Conservation (phyloP, 2,329 filamentous ascomycete genomes). For the Trichoderma brevicompactum region DNA sequence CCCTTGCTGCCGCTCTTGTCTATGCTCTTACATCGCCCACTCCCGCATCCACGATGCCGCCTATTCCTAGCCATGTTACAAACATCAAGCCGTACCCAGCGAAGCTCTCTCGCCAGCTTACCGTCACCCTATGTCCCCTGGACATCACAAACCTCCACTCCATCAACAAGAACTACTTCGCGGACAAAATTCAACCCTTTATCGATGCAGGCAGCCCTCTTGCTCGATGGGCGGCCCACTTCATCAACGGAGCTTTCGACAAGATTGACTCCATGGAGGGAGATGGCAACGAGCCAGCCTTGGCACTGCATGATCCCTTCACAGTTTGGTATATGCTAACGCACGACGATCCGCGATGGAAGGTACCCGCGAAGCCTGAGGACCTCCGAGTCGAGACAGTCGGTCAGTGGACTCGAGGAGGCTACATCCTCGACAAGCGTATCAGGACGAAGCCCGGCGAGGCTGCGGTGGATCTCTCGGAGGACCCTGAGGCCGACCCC, state of each 20-base stretch:
- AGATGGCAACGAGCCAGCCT: slow-evolving; percentile 60
- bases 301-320: slow-evolving; percentile 77
- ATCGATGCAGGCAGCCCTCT: slow-evolving; percentile 70
- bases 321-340: slow-evolving; percentile 79
- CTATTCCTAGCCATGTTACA: slow-evolving; percentile 56
- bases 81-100: slow-evolving; percentile 65
- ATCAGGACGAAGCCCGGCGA: slow-evolving; percentile 58
- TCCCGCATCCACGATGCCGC: slow-evolving; percentile 81
- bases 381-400: slow-evolving; percentile 88
- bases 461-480: slow-evolving; percentile 45
- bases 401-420: slow-evolving; percentile 93
- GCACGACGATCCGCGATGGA: slow-evolving; percentile 61
- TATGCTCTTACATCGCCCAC: slow-evolving; percentile 75
- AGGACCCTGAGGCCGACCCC: slow-evolving; percentile 48
- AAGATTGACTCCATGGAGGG: slow-evolving; percentile 68
- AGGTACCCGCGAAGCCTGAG: slow-evolving; percentile 62
- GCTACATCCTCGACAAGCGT: slow-evolving; percentile 83
- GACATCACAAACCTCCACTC: slow-evolving; percentile 77
- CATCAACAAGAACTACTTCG: slow-evolving; percentile 65
- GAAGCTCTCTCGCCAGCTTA: slow-evolving; percentile 65
- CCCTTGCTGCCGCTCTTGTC: slow-evolving; percentile 74
- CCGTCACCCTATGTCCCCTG: slow-evolving; percentile 72
- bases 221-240: slow-evolving; percentile 72
- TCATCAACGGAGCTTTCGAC: slow-evolving; percentile 70
- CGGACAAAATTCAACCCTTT: slow-evolving; percentile 57